Percentiles rank a stretch among this genome's conserved stretches.
Conservation (phyloP, 2,329 filamentous ascomycete species). For the Sphaceloma murrayae region DNA sequence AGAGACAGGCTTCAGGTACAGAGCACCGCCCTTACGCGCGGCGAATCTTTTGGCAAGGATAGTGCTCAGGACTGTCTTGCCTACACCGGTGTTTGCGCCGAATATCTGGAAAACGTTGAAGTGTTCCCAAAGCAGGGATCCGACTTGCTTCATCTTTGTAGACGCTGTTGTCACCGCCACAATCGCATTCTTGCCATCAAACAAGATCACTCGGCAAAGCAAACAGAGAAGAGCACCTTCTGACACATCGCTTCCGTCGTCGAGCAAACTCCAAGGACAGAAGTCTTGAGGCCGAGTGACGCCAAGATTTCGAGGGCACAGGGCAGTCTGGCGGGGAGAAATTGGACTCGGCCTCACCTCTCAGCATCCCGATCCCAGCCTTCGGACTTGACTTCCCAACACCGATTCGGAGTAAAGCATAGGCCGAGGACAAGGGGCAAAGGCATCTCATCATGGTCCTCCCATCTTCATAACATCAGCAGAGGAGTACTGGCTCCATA, state of each 20-base stretch:
- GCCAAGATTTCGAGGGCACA: constrained; percentile 7
- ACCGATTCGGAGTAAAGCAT: no score
- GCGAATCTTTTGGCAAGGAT: constrained; percentile 43
- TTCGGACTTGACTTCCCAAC: not conserved
- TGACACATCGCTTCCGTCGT: no score
- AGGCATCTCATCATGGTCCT: not conserved
- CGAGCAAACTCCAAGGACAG: constrained; percentile 5
- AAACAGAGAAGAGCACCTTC: no score
- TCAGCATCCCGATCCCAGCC: not conserved
- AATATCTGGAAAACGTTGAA: constrained; percentile 66
- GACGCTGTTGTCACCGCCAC: constrained; percentile 28
- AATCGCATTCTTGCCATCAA: no score
- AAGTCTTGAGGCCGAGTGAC: constrained; percentile 11
- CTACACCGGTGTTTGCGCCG: constrained; percentile 75
- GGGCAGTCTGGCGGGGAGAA: no score
- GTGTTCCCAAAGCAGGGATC: constrained; percentile 57
- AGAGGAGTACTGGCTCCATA: constrained; percentile 2
- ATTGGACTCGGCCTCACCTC: not conserved
- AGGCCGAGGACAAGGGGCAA: no score
- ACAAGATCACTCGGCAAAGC: no score
- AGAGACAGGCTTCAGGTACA: constrained; percentile 71
- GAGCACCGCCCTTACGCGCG: constrained; percentile 39
- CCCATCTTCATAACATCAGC: not conserved
- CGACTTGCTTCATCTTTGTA: constrained; percentile 34
- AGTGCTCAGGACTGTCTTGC: constrained; percentile 73